These are phyloP conservation scores for Rhynchospora pubera DNA, from an alignment of 176 grass and related monocot species.

Conservation along the genomic window DNA sequence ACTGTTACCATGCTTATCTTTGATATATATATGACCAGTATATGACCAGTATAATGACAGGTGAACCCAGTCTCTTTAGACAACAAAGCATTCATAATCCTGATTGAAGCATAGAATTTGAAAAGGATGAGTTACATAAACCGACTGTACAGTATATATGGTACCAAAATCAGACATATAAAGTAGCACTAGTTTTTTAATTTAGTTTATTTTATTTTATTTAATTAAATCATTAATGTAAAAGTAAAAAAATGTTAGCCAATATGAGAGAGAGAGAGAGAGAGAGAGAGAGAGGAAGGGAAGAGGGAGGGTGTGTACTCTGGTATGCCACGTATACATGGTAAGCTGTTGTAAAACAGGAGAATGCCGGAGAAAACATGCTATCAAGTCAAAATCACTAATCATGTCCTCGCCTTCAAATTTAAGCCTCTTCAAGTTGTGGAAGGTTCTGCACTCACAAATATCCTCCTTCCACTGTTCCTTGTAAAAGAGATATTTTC, in stretches of 20 bases:
- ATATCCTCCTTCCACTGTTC: neutral
- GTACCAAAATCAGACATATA: too few species aligned
- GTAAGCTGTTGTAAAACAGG: neutral
- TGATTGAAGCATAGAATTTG: neutral
- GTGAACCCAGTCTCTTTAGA: neutral
- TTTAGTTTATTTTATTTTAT: too few species aligned
- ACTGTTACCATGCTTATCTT: neutral
- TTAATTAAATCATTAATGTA: too few species aligned
- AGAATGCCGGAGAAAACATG: neutral
- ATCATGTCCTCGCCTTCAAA: neutral
- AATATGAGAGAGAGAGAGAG: neutral
- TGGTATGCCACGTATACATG: neutral
- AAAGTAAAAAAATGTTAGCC: neutral
- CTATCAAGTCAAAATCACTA: neutral
- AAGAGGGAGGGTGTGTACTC: neutral
- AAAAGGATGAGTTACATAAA: neutral
- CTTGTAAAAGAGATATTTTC: neutral
- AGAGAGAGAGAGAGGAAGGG: neutral
- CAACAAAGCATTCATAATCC: neutral
- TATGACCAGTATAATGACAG: neutral
- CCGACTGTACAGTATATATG: too few species aligned
- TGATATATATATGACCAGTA: neutral
- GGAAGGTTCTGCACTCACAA: neutral
- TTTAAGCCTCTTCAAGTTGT: neutral
- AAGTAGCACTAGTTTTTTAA: too few species aligned